A percentile compares a stretch with the other conserved stretches of the same genome.
These are phyloP conservation scores for Lablab purpureus DNA, from an alignment of 306 rosid genomes.

Conservation along the genomic window DNA sequence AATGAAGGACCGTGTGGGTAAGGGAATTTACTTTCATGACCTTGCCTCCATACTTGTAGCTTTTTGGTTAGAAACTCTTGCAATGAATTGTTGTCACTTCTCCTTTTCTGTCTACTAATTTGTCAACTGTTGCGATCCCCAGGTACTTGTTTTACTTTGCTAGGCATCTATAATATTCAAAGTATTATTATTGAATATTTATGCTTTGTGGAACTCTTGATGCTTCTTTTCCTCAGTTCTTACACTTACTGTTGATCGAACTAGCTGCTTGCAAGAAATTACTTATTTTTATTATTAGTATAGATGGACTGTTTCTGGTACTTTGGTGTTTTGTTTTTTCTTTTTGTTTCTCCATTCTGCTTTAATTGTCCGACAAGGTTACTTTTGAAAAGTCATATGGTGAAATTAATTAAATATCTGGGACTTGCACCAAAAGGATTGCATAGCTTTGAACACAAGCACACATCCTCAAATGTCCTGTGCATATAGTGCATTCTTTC, in stretches of 20 bases:
- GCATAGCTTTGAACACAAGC: slow-evolving; percentile 8
- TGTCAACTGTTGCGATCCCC: slow-evolving; percentile 1
- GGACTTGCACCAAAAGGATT: background rate
- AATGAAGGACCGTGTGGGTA: slow-evolving; percentile 75
- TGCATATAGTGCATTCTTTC: slow-evolving; percentile 2
- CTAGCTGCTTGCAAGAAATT: slow-evolving; percentile 7
- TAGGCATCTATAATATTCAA: background rate
- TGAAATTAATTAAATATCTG: background rate
- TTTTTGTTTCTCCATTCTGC: background rate
- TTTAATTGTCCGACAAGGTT: background rate
- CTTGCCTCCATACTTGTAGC: background rate
- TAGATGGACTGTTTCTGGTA: slow-evolving; percentile 2
- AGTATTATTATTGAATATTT: background rate
- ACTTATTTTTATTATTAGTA: slow-evolving; percentile 12
- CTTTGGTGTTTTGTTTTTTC: background rate
- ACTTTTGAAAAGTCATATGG: background rate
- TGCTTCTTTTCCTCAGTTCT: slow-evolving; percentile 27
- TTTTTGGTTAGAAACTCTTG: background rate
- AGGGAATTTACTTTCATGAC: slow-evolving; percentile 31
- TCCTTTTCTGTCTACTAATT: background rate
- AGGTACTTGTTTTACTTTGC: slow-evolving; percentile 3
- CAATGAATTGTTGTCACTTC: background rate
- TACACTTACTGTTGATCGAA: background rate
- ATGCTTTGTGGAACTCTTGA: slow-evolving; percentile 5
- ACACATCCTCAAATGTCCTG: background rate